Conservation (phyloP, 805 yeast genomes). For the Ascoidea tarda region DNA sequence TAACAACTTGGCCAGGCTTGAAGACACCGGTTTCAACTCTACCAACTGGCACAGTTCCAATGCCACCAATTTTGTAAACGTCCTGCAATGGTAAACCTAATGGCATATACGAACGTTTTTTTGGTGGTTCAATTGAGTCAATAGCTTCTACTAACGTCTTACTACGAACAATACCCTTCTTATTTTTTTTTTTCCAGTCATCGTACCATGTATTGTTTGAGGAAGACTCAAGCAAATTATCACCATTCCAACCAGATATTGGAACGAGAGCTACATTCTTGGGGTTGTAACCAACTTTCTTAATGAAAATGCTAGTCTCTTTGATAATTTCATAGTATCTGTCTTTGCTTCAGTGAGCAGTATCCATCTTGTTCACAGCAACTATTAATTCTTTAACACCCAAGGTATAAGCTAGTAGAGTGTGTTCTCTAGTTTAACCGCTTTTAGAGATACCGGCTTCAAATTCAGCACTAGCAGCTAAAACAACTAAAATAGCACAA, state of each 20-base stretch:
- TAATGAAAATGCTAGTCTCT: slow-evolving; percentile 69
- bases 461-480: slow-evolving; percentile 89
- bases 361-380: slow-evolving; percentile 92
- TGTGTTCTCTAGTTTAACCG: slow-evolving; percentile 94
- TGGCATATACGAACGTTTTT: slow-evolving; percentile 76
- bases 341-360: slow-evolving; percentile 74
- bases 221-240: slow-evolving; percentile 80
- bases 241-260: slow-evolving; percentile 88
- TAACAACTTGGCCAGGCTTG: slow-evolving; percentile 83
- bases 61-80: slow-evolving; percentile 89
- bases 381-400: slow-evolving; percentile 81
- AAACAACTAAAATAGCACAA: slow-evolving; percentile 81
- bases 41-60: slow-evolving; percentile 88
- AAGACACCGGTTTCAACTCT: slow-evolving; percentile 88
- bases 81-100: slow-evolving; percentile 84
- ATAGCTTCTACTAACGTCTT: slow-evolving; percentile 78
- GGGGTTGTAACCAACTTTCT: slow-evolving; percentile 78
- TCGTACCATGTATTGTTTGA: slow-evolving; percentile 78
- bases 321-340: slow-evolving; percentile 66
- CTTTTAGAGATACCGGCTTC: slow-evolving; percentile 93
- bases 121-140: slow-evolving; percentile 69
- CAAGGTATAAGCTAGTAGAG: slow-evolving; percentile 77
- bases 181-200: no score
- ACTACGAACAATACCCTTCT: no score
- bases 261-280: slow-evolving; percentile 80